A percentile compares a stretch with the other conserved stretches of the same genome.
These are phyloP conservation scores for Osmanthus fragrans DNA, from an alignment of 257 asterid species.

Conservation along the genomic window DNA sequence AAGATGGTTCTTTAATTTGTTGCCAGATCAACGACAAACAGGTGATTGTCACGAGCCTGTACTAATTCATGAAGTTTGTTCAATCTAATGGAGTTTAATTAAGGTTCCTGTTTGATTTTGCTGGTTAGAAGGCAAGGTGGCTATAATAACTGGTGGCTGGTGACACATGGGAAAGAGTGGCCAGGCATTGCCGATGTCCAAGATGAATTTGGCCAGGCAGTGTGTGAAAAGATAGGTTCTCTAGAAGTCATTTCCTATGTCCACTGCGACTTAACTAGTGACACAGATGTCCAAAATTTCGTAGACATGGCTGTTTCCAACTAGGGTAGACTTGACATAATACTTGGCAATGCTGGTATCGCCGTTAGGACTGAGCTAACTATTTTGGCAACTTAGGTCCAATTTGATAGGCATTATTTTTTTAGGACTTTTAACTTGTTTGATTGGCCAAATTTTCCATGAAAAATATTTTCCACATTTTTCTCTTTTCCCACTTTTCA, in stretches of 20 bases:
- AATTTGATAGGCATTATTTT: no score
- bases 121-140: constrained; percentile 42
- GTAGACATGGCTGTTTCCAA: constrained; percentile 35
- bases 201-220: constrained; percentile 30
- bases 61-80: neutral
- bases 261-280: constrained; percentile 45
- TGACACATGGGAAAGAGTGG: constrained; percentile 35
- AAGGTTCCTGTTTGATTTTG: neutral
- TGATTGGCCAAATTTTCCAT: no score
- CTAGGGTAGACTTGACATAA: constrained; percentile 42
- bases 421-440: no score
- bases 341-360: constrained; percentile 43
- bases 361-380: neutral
- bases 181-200: constrained; percentile 40
- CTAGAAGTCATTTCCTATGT: constrained; percentile 25
- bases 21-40: neutral
- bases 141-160: constrained; percentile 40
- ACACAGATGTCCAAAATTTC: constrained; percentile 25
- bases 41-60: neutral
- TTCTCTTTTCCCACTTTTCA: no score
- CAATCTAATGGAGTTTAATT: neutral
- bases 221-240: constrained; percentile 21
- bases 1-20: neutral
- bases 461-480: no score
- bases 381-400: constrained; percentile 19